phyloP scores from a whole-genome alignment of 2,329 filamentous ascomycete species.

The Colletotrichum euphorbiae region DNA sequence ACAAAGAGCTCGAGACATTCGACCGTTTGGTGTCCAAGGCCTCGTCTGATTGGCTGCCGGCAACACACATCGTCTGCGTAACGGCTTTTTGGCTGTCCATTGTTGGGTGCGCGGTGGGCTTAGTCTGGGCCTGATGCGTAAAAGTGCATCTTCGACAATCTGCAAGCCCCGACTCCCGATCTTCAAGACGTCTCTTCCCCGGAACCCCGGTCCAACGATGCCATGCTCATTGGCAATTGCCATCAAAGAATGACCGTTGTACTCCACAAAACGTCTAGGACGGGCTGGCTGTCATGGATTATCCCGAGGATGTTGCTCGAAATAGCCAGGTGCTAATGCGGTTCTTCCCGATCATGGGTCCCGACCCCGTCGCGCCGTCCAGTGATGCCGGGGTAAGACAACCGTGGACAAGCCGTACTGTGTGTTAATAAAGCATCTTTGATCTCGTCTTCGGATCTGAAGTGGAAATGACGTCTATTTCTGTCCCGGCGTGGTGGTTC shows the following conservation, averaged over 20 bases:
- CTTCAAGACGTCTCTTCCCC: constrained; percentile 32
- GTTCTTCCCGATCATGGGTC: constrained; percentile 40
- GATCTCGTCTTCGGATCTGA: constrained; percentile 9
- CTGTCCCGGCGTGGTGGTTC: constrained; percentile 8
- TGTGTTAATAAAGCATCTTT: constrained; percentile 4
- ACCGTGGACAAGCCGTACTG: constrained; percentile 25
- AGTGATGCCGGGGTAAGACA: constrained; percentile 38
- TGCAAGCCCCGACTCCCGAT: constrained; percentile 34
- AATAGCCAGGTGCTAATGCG: constrained; percentile 38
- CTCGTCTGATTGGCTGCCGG: constrained; percentile 30
- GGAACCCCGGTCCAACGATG: constrained; percentile 32
- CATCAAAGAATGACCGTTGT: constrained; percentile 12
- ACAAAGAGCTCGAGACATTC: constrained; percentile 5
- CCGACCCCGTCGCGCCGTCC: constrained; percentile 35
- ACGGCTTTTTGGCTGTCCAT: constrained; percentile 22
- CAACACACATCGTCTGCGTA: constrained; percentile 1
- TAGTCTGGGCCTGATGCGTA: constrained; percentile 30
- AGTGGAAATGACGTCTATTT: constrained; percentile 27
- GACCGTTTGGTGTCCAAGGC: background rate
- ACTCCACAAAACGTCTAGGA: constrained; percentile 31
- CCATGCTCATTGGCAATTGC: constrained; percentile 33
- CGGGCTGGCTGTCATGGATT: constrained; percentile 34
- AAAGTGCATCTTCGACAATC: constrained; percentile 37
- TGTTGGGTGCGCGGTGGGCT: constrained; percentile 26
- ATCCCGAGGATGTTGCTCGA: constrained; percentile 39